These are phyloP conservation scores for Xylaria palmicola DNA, from an alignment of 495 filamentous ascomycete genomes.

Conservation along the genomic window DNA sequence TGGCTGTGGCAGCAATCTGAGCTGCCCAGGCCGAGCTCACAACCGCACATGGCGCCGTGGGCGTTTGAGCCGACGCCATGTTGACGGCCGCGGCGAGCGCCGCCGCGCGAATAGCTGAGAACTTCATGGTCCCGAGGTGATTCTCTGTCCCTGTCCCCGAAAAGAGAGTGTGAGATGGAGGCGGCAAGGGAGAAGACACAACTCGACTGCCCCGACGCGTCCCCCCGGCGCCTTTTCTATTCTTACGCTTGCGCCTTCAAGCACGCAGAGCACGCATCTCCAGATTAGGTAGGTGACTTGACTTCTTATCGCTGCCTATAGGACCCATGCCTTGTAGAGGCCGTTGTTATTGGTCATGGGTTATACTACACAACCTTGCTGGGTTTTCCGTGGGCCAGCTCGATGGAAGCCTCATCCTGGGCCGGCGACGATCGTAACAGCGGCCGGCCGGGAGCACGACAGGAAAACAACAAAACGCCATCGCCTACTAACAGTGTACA, in stretches of 20 bases:
- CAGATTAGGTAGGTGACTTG: slow-evolving; percentile 16
- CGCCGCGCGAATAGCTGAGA: slow-evolving; percentile 13
- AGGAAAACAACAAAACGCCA: background rate
- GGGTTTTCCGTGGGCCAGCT: background rate
- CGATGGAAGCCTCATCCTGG: background rate
- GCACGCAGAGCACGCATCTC: slow-evolving; percentile 11
- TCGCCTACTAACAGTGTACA: no score
- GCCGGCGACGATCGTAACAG: background rate
- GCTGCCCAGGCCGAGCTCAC: slow-evolving; percentile 42
- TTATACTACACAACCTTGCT: no score
- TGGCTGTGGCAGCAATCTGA: slow-evolving; percentile 30
- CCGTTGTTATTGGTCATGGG: slow-evolving; percentile 3
- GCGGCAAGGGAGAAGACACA: background rate
- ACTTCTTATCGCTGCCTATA: slow-evolving; percentile 5
- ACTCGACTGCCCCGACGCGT: background rate
- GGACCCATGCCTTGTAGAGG: background rate
- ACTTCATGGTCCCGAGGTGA: slow-evolving; percentile 12
- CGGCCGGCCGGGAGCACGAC: background rate
- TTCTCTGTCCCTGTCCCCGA: background rate
- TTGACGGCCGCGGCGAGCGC: slow-evolving; percentile 12
- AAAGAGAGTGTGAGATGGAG: slow-evolving; percentile 8
- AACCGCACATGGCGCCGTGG: slow-evolving; percentile 38
- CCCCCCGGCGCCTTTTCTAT: background rate
- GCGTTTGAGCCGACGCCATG: slow-evolving; percentile 12
- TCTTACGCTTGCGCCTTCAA: background rate